Evolutionary conservation across 148 eudicot species (phyloP).

Genomic region (Nepenthes gracilis): DNA sequence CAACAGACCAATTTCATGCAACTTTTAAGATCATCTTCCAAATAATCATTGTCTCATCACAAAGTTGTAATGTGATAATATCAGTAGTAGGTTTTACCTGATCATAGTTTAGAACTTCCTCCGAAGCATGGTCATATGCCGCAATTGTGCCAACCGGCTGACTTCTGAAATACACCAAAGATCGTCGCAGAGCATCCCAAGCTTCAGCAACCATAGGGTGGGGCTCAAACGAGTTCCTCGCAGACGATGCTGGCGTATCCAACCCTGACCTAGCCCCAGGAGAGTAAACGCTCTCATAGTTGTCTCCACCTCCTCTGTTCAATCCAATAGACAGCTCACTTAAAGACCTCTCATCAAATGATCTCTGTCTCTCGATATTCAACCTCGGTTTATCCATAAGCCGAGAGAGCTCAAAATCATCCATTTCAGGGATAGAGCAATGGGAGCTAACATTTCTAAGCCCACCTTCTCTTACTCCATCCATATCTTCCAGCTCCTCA

Average conservation of each 20-base stretch:
- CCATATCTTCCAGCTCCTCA: slow-evolving; percentile 24
- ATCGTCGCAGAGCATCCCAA: slow-evolving; percentile 93
- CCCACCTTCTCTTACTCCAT: slow-evolving; percentile 35
- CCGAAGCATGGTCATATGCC: slow-evolving; percentile 92
- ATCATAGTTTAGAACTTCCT: slow-evolving; percentile 93
- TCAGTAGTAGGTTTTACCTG: slow-evolving; percentile 36
- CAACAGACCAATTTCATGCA: slow-evolving; percentile 3
- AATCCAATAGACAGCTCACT: slow-evolving; percentile 83
- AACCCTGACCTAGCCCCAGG: slow-evolving; percentile 76
- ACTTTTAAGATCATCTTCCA: slow-evolving; percentile 2
- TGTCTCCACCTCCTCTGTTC: slow-evolving; percentile 50
- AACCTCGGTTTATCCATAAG: slow-evolving; percentile 81
- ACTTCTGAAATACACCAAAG: slow-evolving; percentile 63
- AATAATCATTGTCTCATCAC: not conserved
- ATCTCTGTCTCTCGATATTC: slow-evolving; percentile 80
- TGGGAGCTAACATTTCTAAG: slow-evolving; percentile 74
- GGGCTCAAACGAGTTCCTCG: slow-evolving; percentile 87
- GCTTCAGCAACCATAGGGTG: slow-evolving; percentile 99
- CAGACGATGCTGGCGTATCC: slow-evolving; percentile 84
- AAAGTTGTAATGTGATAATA: no score
- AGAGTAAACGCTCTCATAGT: slow-evolving; percentile 60
- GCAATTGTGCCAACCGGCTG: slow-evolving; percentile 98
- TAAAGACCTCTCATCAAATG: slow-evolving; percentile 91
- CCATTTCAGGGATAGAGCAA: slow-evolving; percentile 77
- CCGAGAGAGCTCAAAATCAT: slow-evolving; percentile 68